Percentiles rank a stretch among this genome's conserved stretches.
Evolutionary conservation across 352 stramenopile genomes (phyloP).

Genomic region (Stramenopiles sp.): DNA sequence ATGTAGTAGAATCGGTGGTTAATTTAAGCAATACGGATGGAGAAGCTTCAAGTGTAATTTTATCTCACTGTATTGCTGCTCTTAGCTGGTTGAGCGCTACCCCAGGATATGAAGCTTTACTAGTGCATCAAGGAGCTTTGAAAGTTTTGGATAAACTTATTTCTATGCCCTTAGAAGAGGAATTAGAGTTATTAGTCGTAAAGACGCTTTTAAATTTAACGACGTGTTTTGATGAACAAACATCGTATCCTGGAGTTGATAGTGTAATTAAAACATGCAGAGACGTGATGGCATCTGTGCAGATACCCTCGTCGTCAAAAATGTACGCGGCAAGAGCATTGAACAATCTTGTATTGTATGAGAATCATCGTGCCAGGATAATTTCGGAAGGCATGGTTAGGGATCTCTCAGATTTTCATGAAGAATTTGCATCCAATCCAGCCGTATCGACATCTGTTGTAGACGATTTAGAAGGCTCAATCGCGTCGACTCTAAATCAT

Average conservation of each 20-base stretch:
- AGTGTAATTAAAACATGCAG: constrained; percentile 4
- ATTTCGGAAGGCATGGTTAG: constrained; percentile 10
- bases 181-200: neutral
- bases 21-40: neutral
- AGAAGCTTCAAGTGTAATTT: neutral
- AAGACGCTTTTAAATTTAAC: neutral
- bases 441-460: neutral
- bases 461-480: neutral
- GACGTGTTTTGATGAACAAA: constrained; percentile 10
- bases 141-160: neutral
- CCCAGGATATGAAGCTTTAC: constrained; percentile 1
- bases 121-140: neutral
- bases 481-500: constrained; percentile 5
- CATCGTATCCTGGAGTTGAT: neutral
- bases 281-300: neutral
- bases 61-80: neutral
- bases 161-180: neutral
- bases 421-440: neutral
- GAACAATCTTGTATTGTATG: constrained; percentile 7
- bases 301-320: neutral
- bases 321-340: neutral
- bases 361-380: constrained; percentile 7
- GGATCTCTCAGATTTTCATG: constrained; percentile 3
- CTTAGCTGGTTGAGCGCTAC: neutral
- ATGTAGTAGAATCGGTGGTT: neutral